Percentiles rank a stretch among this genome's conserved stretches.
Conservation (phyloP, 2,329 filamentous ascomycete genomes). For the Fusarium torreyae region DNA sequence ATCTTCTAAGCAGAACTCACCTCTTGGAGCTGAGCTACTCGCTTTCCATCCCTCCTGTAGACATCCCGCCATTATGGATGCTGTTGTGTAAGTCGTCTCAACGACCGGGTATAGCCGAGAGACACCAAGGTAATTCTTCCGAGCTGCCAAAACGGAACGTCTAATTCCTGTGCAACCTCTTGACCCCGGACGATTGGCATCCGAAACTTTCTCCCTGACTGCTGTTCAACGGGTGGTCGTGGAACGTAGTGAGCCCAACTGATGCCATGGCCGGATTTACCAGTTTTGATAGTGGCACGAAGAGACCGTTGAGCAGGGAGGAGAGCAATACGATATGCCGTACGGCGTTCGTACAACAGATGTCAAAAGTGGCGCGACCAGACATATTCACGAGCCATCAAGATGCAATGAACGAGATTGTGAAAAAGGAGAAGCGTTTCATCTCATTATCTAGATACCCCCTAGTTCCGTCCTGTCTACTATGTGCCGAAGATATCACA, state of each 20-base stretch:
- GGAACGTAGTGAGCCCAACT: constrained; percentile 16
- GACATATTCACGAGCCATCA: neutral
- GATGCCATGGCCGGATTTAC: constrained; percentile 8
- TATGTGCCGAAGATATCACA: constrained; percentile 20
- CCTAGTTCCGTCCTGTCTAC: constrained; percentile 23
- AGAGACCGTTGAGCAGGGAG: constrained; percentile 16
- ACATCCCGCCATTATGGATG: constrained; percentile 13
- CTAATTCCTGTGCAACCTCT: constrained; percentile 20
- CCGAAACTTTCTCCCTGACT: neutral
- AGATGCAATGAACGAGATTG: neutral
- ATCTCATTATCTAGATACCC: constrained; percentile 37
- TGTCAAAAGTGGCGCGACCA: constrained; percentile 38
- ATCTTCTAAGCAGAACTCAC: constrained; percentile 26
- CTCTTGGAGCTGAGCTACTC: constrained; percentile 6
- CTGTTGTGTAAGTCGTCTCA: constrained; percentile 38
- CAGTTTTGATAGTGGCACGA: constrained; percentile 16
- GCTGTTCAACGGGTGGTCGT: constrained; percentile 8
- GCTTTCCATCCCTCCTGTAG: neutral
- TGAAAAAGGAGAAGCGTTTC: constrained; percentile 37
- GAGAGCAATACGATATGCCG: constrained; percentile 42
- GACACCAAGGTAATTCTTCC: constrained; percentile 30
- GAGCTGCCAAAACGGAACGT: constrained; percentile 30
- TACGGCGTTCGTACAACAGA: constrained; percentile 44
- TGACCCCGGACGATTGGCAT: constrained; percentile 12
- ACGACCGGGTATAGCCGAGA: constrained; percentile 40